Evolutionary conservation across 176 grass and related monocot genomes (phyloP).

Genomic region (Areca catechu): DNA sequence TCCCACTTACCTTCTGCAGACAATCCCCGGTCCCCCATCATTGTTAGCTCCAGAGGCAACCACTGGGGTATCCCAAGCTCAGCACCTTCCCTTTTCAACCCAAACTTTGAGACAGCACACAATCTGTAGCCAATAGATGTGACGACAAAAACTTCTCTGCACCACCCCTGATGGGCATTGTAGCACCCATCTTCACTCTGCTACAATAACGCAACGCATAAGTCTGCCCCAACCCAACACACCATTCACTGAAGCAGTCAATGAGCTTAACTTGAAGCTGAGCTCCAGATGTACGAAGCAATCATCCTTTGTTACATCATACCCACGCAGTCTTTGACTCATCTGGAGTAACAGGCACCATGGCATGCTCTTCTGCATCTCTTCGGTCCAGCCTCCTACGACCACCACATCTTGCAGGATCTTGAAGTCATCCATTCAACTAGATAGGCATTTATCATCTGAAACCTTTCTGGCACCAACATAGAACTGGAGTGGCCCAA

Average conservation of each 20-base stretch:
- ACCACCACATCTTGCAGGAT: slow-evolving; percentile 6
- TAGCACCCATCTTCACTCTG: slow-evolving; percentile 24
- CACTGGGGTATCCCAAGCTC: slow-evolving; percentile 15
- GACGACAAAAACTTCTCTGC: slow-evolving; percentile 22
- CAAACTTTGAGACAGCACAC: slow-evolving; percentile 24
- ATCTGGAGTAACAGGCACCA: not conserved
- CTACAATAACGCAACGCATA: slow-evolving; percentile 22
- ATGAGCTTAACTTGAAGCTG: slow-evolving; percentile 23
- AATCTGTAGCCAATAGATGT: slow-evolving; percentile 31
- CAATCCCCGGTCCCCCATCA: slow-evolving; percentile 15
- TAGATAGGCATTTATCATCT: too few relatives aligned
- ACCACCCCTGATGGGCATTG: slow-evolving; percentile 32
- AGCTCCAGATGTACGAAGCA: slow-evolving; percentile 31
- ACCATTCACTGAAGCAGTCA: slow-evolving; percentile 18
- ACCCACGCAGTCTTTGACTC: slow-evolving; percentile 28
- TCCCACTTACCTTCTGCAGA: slow-evolving; percentile 19
- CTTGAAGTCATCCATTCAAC: not conserved
- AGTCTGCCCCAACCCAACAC: slow-evolving; percentile 34
- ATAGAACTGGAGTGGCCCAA: too few relatives aligned
- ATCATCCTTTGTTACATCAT: slow-evolving; percentile 16
- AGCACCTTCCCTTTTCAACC: slow-evolving; percentile 7
- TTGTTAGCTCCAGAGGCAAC: slow-evolving; percentile 19
- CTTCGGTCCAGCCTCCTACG: not conserved
- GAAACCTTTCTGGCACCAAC: too few relatives aligned
- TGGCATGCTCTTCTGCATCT: not conserved